phyloP scores from a whole-genome alignment of 768 basidiomycete genomes.

The Macrolepiota fuliginosa region DNA sequence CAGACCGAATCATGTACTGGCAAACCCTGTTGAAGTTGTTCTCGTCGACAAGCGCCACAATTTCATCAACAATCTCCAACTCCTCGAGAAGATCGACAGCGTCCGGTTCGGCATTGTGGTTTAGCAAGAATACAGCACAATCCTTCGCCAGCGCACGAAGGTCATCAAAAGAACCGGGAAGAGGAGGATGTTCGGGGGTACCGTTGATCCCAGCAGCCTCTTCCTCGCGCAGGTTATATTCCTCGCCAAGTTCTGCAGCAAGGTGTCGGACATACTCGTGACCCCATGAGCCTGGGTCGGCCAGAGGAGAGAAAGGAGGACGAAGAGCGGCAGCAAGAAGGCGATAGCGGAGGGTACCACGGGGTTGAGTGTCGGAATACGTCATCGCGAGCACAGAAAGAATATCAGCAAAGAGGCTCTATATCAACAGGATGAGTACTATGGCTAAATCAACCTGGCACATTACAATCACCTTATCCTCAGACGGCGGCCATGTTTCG shows the following conservation, averaged over 20 bases:
- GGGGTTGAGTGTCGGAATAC: constrained; percentile 95
- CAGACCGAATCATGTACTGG: constrained; percentile 92
- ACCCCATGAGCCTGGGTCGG: constrained; percentile 96
- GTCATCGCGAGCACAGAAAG: constrained; percentile 99
- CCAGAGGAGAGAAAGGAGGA: constrained; percentile 61
- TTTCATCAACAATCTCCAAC: constrained; percentile 82
- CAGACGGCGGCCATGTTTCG: constrained; percentile 75
- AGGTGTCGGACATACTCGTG: constrained; percentile 98
- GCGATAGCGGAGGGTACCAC: constrained; percentile 93
- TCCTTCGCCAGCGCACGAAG: constrained; percentile 74
- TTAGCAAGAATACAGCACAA: constrained; percentile 85
- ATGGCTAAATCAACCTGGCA: not conserved
- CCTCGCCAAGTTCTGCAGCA: constrained; percentile 94
- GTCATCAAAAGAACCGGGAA: constrained; percentile 67
- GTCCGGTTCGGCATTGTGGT: constrained; percentile 97
- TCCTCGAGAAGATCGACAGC: constrained; percentile 96
- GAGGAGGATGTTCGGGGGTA: constrained; percentile 24
- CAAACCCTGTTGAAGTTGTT: constrained; percentile 90
- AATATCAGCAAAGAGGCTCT: constrained; percentile 96
- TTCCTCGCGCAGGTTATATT: constrained; percentile 73
- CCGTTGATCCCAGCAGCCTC: constrained; percentile 28
- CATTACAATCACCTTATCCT: constrained; percentile 60
- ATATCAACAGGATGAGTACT: constrained; percentile 17
- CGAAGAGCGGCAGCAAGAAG: constrained; percentile 75
- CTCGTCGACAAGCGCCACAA: constrained; percentile 76